Base-by-base conservation (phyloP, 768 basidiomycete species). In the Serendipita sp. region DNA sequence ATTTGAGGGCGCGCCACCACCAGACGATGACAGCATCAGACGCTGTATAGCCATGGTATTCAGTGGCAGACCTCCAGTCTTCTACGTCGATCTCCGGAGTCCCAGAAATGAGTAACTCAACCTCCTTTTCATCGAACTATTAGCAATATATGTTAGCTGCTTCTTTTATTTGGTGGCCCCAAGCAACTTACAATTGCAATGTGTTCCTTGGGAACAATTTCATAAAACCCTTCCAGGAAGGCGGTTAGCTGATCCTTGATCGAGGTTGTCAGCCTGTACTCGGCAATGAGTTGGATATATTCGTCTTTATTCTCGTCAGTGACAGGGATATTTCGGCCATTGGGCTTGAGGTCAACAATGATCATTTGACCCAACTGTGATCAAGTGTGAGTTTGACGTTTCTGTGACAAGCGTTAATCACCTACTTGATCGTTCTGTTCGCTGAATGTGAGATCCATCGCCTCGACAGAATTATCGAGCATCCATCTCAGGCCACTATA, bases 1-100 rank as follows among this genome's bases (percentile, higher is more conserved):
- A 95, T 75, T 98, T 92, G 47, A 99, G 81, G 1, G 95, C 95
- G 68, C 96, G 83, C 96, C 96, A 99, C 88, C 92, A 97, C 94
- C 94, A 99, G 34, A 90, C 86, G 66, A 98, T 93, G 70, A 95
- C 93, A 3, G 95, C 91, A 73, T 99, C 94, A 2, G 88, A 89
- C 70, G 87, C 82, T 3, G 81, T 83, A 73, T 91, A 92, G 54
- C 90, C 89, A 67, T 86, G 90, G 75, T 93, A 91, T 71, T 93
- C 91, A 2, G 90, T 93, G 11, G 90, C 89, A 15, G 88, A 85
- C 63, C 90, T 83, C 91, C 92, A 94, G 74, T 98, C 96, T 72
- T 99, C 96, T 1, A 97, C 91, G 69, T 98, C 94, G 68, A 99
- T 92, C 68, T 95, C 93, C n/a, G 96, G 95, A 18, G 95, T 93